Percentiles rank a stretch among this genome's conserved stretches.
Conservation (phyloP, 1,284 basidiomycete species). For the Golubevia pallescens region DNA sequence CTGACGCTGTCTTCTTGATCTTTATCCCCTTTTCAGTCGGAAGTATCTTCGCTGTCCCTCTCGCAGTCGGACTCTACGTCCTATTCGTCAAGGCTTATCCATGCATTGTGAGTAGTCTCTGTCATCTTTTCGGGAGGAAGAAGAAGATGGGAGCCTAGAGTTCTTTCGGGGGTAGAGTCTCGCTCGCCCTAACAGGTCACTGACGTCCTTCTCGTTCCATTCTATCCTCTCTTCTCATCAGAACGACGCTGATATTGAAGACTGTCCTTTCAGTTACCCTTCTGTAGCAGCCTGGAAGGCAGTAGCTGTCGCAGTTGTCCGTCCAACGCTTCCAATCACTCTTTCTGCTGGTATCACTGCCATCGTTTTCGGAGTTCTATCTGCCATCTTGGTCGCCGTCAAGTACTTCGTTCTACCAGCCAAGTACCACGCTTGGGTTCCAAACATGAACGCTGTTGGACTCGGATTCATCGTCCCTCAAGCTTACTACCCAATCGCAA, state of each 20-base stretch:
- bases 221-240: no score
- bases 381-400: conserved; percentile 26
- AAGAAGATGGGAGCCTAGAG: no score
- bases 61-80: conserved; percentile 45
- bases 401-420: conserved; percentile 36
- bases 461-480: conserved; percentile 51
- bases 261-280: conserved; percentile 41
- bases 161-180: no score
- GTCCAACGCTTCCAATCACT: conserved; percentile 36
- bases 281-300: conserved; percentile 44
- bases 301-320: conserved; percentile 40
- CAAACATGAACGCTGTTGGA: conserved; percentile 55
- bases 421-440: conserved; percentile 42
- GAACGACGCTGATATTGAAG: conserved; percentile 26
- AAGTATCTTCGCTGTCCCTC: conserved; percentile 41
- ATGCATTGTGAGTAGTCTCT: conserved; percentile 30
- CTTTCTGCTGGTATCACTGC: conserved; percentile 39
- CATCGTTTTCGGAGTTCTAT: conserved; percentile 27
- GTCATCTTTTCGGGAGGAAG: no score
- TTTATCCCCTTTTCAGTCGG: no score
- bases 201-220: no score
- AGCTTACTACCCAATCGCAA: conserved; percentile 49
- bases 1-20: no score
- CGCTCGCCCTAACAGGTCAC: no score
- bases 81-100: conserved; percentile 55